Base-by-base conservation (phyloP, 202 grass and related monocot genomes). In the Cymbopogon flexuosus region DNA sequence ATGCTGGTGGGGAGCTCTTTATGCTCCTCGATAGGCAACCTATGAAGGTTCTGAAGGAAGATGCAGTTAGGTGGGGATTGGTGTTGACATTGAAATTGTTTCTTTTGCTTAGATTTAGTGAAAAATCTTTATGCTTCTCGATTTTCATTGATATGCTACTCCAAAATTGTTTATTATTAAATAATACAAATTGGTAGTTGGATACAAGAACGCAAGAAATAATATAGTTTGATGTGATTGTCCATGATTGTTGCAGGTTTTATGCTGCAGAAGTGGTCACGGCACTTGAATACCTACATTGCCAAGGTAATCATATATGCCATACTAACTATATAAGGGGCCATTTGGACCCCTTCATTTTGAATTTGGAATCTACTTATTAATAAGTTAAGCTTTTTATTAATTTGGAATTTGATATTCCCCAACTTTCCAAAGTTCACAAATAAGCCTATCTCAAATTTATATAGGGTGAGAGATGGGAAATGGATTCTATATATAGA, bases 281-380 rank as follows among this genome's bases (percentile, higher is more conserved):
- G 40, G 90, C 90, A 83, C 94, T 97, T 27, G 94, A 97, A 70
- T 97, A 97, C 51, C 87, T 97, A 33, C 94, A 97, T 62, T 97
- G 94, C 70, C 94, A 94, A 97, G 94, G 94, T 92, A 88, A 10
- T 8, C 7, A 81, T 62, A 64, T 27, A 62, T 41, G 56, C 15
- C 14, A 70, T 54, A 45, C 59, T 61, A 27, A 52, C 46, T 70
- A 12, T 41, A 14, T 31, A 63, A 24, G 27, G 27, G 27, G 27
- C 27, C 27, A 27, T 27, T 27, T 27, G 27, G 27, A 27, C 2
- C 27, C 27, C 27, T 27, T 27, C 27, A 27, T 27, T 27, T 27
- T 27, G 27, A 27, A 27, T 27, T 27, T 27, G 27, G 27, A 27
- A 27, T 27, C 27, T 27, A 27, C 27, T 27, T 27, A 27, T 27